Conservation (phyloP, 768 basidiomycete genomes). For the Cystofilobasidium bisporidii region DNA sequence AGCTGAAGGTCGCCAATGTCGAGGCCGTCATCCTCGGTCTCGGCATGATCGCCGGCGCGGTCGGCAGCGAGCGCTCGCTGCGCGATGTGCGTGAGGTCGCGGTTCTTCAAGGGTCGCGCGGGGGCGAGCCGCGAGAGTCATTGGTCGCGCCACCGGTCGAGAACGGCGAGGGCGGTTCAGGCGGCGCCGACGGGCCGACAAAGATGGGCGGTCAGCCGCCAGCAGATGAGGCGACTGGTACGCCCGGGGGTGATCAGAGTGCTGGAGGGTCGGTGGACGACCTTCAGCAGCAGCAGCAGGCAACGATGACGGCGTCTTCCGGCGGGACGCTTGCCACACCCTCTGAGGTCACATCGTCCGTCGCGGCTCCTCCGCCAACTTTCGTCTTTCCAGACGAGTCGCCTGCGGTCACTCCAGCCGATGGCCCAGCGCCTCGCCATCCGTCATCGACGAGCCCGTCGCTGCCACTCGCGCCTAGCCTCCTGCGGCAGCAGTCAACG, state of each 20-base stretch:
- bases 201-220: neutral
- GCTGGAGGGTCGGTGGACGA: neutral
- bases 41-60: neutral
- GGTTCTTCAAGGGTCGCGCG: neutral
- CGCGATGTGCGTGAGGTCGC: neutral
- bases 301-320: too few species aligned
- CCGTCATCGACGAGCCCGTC: constrained; percentile 13
- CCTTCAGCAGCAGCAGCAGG: neutral
- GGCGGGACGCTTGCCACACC: neutral
- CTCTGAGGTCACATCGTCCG: neutral
- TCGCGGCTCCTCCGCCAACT: neutral
- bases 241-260: neutral
- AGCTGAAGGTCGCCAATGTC: constrained; percentile 4
- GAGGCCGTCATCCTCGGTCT: constrained; percentile 1
- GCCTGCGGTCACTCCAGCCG: neutral
- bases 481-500: constrained; percentile 25
- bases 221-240: neutral
- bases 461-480: constrained; percentile 20
- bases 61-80: neutral
- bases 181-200: neutral
- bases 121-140: neutral
- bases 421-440: neutral
- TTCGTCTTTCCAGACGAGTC: neutral
- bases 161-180: constrained; percentile 4
- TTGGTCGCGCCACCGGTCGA: neutral